Percentiles rank a stretch among this genome's conserved stretches.
phyloP scores from a whole-genome alignment of 805 yeast genomes.

The Komagataella kurtzmanii region DNA sequence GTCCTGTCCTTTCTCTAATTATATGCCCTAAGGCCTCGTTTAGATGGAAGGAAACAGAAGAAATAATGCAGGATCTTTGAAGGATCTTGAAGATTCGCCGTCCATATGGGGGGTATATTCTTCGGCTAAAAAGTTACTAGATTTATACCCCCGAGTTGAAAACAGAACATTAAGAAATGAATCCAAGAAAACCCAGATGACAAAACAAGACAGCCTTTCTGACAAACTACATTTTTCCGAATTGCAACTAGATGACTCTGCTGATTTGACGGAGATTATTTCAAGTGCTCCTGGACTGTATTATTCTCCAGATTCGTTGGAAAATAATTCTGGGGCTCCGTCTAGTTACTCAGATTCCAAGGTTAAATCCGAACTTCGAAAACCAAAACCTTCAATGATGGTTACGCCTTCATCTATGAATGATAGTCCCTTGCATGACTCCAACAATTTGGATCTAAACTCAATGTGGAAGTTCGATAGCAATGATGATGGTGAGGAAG shows the following conservation, averaged over 20 bases:
- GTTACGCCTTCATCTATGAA: neutral
- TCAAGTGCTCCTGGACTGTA: constrained; percentile 10
- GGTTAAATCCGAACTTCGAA: neutral
- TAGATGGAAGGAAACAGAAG: neutral
- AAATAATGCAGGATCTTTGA: neutral
- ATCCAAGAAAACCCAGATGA: constrained; percentile 10
- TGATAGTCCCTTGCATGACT: neutral
- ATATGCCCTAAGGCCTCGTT: neutral
- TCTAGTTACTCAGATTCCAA: neutral
- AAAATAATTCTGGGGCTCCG: neutral
- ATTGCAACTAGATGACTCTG: constrained; percentile 2
- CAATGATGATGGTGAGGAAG: neutral
- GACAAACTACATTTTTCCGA: constrained; percentile 2
- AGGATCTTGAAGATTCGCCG: constrained; percentile 2
- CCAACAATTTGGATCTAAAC: neutral
- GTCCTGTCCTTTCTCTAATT: neutral
- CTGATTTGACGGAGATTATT: constrained; percentile 5
- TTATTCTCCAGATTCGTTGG: constrained; percentile 8
- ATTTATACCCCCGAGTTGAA: constrained; percentile 19
- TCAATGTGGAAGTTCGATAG: neutral
- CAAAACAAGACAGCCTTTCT: neutral
- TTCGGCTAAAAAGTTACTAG: constrained; percentile 17
- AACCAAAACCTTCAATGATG: neutral
- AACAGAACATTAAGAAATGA: constrained; percentile 18
- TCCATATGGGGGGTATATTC: constrained; percentile 23